Conservation (phyloP, 306 rosid genomes). For the Vigna trinervia region DNA sequence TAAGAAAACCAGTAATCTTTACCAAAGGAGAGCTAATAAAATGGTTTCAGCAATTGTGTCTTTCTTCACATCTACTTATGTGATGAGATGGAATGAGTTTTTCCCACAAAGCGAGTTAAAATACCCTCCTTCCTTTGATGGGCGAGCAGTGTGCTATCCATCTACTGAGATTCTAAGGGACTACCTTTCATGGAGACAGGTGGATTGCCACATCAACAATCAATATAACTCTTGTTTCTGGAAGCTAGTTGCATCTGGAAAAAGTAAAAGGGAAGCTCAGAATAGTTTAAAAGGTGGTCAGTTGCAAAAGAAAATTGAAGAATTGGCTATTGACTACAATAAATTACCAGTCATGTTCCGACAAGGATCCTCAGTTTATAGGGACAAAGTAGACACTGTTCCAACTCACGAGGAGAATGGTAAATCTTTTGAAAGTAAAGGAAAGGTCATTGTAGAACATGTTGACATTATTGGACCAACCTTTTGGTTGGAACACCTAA, state of each 20-base stretch:
- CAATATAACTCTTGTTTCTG: constrained; percentile 93
- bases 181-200: constrained; percentile 92
- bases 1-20: constrained; percentile 63
- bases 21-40: constrained; percentile 64
- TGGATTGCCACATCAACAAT: constrained; percentile 91
- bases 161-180: constrained; percentile 71
- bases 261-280: constrained; percentile 78
- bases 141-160: constrained; percentile 87
- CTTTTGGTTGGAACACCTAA: constrained; percentile 70
- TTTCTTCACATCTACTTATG: constrained; percentile 71
- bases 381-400: constrained; percentile 54
- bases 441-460: constrained; percentile 56
- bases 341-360: constrained; percentile 68
- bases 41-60: constrained; percentile 68
- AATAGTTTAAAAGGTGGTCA: constrained; percentile 73
- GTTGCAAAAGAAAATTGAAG: constrained; percentile 65
- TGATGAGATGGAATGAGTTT: constrained; percentile 69
- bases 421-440: constrained; percentile 35
- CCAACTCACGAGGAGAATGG: constrained; percentile 42
- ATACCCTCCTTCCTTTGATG: constrained; percentile 78
- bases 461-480: constrained; percentile 64
- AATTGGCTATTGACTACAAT: constrained; percentile 70
- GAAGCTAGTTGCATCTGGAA: constrained; percentile 83
- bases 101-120: constrained; percentile 60
- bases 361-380: constrained; percentile 73